A percentile compares a stretch with the other conserved stretches of the same genome.
These are phyloP conservation scores for Lactifluus volemus DNA, from an alignment of 768 basidiomycete species.

Conservation along the genomic window DNA sequence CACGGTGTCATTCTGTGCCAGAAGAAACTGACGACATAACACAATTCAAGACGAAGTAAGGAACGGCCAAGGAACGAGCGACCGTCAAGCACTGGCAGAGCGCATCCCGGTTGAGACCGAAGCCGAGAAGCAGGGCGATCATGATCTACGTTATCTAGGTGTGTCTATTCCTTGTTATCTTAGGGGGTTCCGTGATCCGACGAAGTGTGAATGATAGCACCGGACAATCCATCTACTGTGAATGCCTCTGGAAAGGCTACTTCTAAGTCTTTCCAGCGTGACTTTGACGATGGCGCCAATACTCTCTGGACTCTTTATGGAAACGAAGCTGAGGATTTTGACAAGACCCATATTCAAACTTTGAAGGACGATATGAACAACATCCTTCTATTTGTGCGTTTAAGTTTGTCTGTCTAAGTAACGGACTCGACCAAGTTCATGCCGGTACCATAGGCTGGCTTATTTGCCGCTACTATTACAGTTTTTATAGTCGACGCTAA, in stretches of 20 bases:
- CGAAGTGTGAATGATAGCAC: background rate
- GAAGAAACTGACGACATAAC: no score
- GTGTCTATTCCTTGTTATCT: background rate
- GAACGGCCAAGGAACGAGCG: background rate
- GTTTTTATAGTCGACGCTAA: background rate
- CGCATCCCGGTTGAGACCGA: background rate
- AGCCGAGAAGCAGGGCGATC: background rate
- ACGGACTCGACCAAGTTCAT: background rate
- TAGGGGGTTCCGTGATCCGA: background rate
- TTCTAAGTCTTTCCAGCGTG: background rate
- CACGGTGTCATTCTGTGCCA: no score
- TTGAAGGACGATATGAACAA: constrained; percentile 37
- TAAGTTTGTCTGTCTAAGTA: background rate
- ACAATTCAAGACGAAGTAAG: background rate
- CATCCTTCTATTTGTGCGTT: constrained; percentile 32
- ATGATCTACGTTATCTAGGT: background rate
- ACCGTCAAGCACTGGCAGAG: no score
- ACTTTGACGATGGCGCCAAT: constrained; percentile 31
- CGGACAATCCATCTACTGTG: background rate
- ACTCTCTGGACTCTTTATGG: constrained; percentile 34
- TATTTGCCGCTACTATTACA: background rate
- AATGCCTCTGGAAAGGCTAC: no score
- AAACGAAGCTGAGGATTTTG: constrained; percentile 28
- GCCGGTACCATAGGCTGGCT: background rate
- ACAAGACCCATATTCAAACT: constrained; percentile 26